Evolutionary conservation across 2,329 filamentous ascomycete species (phyloP), one percentile per base, ranked within the genome.

Genomic region (Albifimbria verrucaria): DNA sequence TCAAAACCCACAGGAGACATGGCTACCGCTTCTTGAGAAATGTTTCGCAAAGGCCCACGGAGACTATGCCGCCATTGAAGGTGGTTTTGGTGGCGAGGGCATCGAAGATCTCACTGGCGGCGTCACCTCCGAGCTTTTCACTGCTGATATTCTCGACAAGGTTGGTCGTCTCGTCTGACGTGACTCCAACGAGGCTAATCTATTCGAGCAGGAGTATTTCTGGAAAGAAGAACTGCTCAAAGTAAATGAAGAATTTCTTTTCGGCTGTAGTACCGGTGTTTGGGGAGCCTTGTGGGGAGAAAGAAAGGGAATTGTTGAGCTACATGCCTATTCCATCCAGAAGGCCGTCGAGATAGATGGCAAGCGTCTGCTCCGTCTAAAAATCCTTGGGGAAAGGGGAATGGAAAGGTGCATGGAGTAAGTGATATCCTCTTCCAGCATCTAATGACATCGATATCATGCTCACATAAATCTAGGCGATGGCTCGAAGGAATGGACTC

Each of bases 401-500:
- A 69, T 94, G 90, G 89, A 88, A 82, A 25, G 90, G 90, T 2
- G 77, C 88, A 2, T 94, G 90, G 89, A 86, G 82, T 65, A 55
- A 59, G 68, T 58, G 3, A 5, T 20, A 7, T 2, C 15, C 24
- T 41, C 11, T 4, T 7, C 18, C 4, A 12, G 22, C 5, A 11
- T 44, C 17, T 20, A 10, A 44, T 44, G 9, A 17, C 41, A 15
- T 21, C n/a, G 4, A 12, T 15, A n/a, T 15, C 12, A 39, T 48
- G 15, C 62, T 69, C 17, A 70, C 21, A 32, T 12, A 36, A 41
- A 25, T 1, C 24, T 17, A 73, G 78, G 77, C 3, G 90, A 94
- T 63, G 90, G 90, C 0, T 90, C 87, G 7, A 88, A 90, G 62
- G 86, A 93, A 68, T 95, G 90, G 90, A 93, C 88, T 1, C 77